These are phyloP conservation scores for Eurotiales sp. DNA, from an alignment of 2,329 filamentous ascomycete species.

Conservation along the genomic window DNA sequence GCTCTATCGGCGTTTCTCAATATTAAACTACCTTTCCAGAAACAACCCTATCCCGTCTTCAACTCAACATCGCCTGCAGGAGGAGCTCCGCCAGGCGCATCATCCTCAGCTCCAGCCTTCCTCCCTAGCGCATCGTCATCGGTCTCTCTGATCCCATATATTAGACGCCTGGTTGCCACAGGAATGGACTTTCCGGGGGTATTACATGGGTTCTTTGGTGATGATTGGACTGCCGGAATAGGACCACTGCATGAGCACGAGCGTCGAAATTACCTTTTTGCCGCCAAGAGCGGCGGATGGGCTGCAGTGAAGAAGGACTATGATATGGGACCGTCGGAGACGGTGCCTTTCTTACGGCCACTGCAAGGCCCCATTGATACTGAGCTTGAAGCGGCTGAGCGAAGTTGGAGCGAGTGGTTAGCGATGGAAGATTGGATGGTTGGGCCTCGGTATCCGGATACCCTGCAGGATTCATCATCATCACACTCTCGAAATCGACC, in stretches of 20 bases:
- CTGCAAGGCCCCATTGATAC: constrained; percentile 71
- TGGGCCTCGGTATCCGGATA: constrained; percentile 68
- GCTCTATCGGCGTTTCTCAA: constrained; percentile 88
- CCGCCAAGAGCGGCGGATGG: constrained; percentile 90
- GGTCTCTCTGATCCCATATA: constrained; percentile 79
- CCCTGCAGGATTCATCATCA: constrained; percentile 35
- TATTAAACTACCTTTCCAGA: constrained; percentile 85
- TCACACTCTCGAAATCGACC: constrained; percentile 31
- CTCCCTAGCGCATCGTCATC: constrained; percentile 34
- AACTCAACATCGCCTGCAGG: constrained; percentile 33
- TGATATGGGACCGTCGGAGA: constrained; percentile 79
- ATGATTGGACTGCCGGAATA: constrained; percentile 79
- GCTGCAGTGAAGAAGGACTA: constrained; percentile 84
- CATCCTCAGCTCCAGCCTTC: constrained; percentile 36
- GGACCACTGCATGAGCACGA: constrained; percentile 83
- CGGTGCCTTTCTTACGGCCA: constrained; percentile 80
- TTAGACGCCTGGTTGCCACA: constrained; percentile 83
- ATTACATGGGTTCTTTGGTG: constrained; percentile 95
- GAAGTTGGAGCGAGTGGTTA: constrained; percentile 88
- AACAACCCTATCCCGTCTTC: constrained; percentile 47
- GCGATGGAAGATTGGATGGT: constrained; percentile 99
- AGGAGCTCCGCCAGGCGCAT: constrained; percentile 23
- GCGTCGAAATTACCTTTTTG: constrained; percentile 89
- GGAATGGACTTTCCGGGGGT: constrained; percentile 83
- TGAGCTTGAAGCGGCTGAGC: constrained; percentile 79